A percentile compares a stretch with the other conserved stretches of the same genome.
phyloP scores from a whole-genome alignment of 2,329 filamentous ascomycete species.

The Venturia effusa region DNA sequence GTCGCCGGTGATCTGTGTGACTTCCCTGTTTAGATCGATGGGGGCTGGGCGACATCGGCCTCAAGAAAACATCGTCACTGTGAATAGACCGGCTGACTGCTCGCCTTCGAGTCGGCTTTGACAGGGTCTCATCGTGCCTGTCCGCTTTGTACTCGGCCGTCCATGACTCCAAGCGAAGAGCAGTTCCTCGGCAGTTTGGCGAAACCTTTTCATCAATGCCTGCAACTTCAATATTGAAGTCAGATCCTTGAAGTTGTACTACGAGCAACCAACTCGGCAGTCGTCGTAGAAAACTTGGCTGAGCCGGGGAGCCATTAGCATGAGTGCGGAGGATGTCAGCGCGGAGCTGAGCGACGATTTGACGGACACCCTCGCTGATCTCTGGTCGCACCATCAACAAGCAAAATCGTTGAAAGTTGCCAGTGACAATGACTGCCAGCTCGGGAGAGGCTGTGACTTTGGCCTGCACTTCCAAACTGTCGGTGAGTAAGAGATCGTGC shows the following conservation, averaged over 20 bases:
- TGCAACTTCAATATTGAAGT: constrained; percentile 84
- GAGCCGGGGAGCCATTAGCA: constrained; percentile 22
- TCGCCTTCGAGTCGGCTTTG: constrained; percentile 52
- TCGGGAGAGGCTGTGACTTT: constrained; percentile 79
- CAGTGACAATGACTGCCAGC: constrained; percentile 68
- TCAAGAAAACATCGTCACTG: constrained; percentile 52
- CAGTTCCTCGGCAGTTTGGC: constrained; percentile 68
- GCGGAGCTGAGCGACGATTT: constrained; percentile 78
- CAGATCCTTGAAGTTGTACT: constrained; percentile 73
- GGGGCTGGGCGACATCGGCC: constrained; percentile 40
- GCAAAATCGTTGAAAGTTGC: constrained; percentile 75
- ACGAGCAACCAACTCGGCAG: constrained; percentile 78
- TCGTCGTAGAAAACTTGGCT: constrained; percentile 51
- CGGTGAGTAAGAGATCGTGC: constrained; percentile 78
- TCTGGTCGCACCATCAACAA: constrained; percentile 85
- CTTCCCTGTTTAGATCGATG: constrained; percentile 41
- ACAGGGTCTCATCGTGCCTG: constrained; percentile 53
- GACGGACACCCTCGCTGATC: constrained; percentile 81
- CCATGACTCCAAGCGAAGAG: constrained; percentile 78
- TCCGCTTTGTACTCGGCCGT: constrained; percentile 82
- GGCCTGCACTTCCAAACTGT: constrained; percentile 76
- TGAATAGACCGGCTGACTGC: constrained; percentile 53
- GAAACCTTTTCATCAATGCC: constrained; percentile 80
- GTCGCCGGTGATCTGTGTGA: constrained; percentile 63
- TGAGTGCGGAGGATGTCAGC: constrained; percentile 49